These are phyloP conservation scores for Kwoniella shivajii DNA, from an alignment of 1,284 basidiomycete species.

Conservation along the genomic window DNA sequence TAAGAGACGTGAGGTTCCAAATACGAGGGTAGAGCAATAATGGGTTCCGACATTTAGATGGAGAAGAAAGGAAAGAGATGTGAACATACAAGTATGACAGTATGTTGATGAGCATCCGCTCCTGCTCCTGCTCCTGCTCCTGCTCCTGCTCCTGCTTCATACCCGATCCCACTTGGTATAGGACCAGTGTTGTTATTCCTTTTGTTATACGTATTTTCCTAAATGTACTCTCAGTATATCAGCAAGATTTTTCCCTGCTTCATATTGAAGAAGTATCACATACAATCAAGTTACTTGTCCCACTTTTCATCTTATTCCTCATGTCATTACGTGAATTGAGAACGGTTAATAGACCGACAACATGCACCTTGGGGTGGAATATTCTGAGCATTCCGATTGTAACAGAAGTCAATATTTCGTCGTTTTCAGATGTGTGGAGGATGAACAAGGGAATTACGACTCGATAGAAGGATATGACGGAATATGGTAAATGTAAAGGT, in stretches of 20 bases:
- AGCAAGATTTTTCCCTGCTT: neutral
- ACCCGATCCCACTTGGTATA: too few relatives aligned
- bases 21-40: too few relatives aligned
- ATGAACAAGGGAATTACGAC: too few relatives aligned
- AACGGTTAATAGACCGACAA: slow-evolving; percentile 11
- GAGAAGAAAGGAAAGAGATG: neutral
- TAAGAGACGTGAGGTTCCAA: too few relatives aligned
- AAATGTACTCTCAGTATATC: neutral
- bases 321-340: slow-evolving; percentile 8
- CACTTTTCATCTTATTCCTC: slow-evolving; percentile 1
- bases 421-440: too few relatives aligned
- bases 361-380: slow-evolving; percentile 16
- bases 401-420: too few relatives aligned
- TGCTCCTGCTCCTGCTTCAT: too few relatives aligned
- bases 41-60: neutral
- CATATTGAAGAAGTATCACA: neutral
- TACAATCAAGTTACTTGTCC: neutral
- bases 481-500: too few relatives aligned
- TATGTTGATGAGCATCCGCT: neutral
- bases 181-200: too few relatives aligned
- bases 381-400: slow-evolving; percentile 8
- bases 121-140: too few relatives aligned
- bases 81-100: neutral
- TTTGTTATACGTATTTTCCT: neutral
- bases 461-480: too few relatives aligned